Conservation (phyloP, 768 basidiomycete species). For the Strobilomyces echinocephalus region DNA sequence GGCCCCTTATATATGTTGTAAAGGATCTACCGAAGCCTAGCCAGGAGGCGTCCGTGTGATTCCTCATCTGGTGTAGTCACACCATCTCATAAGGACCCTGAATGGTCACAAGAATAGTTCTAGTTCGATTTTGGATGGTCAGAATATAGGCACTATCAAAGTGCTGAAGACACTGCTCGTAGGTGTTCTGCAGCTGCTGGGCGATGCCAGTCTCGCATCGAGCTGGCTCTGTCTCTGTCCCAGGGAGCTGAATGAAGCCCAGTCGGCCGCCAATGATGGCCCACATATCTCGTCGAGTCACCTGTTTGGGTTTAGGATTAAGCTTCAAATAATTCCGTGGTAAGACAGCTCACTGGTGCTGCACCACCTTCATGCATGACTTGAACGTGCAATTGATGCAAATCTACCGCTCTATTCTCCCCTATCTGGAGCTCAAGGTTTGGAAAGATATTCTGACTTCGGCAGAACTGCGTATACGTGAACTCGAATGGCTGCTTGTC, state of each 20-base stretch:
- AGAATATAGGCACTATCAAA: constrained; percentile 56
- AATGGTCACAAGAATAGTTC: too few relatives aligned
- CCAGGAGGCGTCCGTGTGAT: too few relatives aligned
- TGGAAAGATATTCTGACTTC: constrained; percentile 36
- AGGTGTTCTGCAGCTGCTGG: constrained; percentile 53
- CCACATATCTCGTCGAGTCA: constrained; percentile 56
- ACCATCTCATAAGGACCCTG: too few relatives aligned
- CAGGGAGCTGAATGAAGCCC: constrained; percentile 63
- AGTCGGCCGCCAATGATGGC: constrained; percentile 61
- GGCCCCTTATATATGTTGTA: too few relatives aligned
- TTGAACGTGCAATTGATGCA: constrained; percentile 52
- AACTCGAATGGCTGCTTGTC: constrained; percentile 50
- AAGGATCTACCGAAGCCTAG: too few relatives aligned
- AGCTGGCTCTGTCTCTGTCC: constrained; percentile 53
- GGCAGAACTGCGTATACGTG: constrained; percentile 46
- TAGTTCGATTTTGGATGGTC: constrained; percentile 32
- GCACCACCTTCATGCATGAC: constrained; percentile 59
- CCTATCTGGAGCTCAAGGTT: constrained; percentile 41
- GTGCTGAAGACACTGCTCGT: constrained; percentile 49
- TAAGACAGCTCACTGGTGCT: constrained; percentile 36
- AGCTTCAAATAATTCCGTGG: not conserved
- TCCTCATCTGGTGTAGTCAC: too few relatives aligned
- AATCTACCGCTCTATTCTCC: constrained; percentile 55
- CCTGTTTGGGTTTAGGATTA: constrained; percentile 34
- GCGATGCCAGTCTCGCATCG: constrained; percentile 61